Percentiles rank a stretch among this genome's conserved stretches.
phyloP scores from a whole-genome alignment of 2,329 filamentous ascomycete species.

The Trichoderma sp. region DNA sequence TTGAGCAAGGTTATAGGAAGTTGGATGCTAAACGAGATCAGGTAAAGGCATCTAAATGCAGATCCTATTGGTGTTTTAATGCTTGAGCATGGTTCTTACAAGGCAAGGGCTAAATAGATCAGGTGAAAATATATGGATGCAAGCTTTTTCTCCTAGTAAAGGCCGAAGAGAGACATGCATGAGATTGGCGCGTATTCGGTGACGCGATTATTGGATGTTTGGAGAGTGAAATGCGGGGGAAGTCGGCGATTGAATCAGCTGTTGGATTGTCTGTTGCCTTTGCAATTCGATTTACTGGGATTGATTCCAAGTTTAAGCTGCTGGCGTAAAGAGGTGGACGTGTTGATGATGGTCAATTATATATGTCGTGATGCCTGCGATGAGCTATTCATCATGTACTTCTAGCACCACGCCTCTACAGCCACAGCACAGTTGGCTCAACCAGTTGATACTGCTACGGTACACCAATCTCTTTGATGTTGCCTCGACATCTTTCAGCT shows the following conservation, averaged over 20 bases:
- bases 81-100: not conserved
- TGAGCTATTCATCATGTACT: not conserved
- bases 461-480: not conserved
- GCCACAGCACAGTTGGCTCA: not conserved
- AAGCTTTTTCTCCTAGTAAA: not conserved
- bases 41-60: not conserved
- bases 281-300: not conserved
- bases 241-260: conserved; percentile 3
- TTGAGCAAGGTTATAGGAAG: not conserved
- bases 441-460: not conserved
- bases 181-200: not conserved
- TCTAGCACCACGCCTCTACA: not conserved
- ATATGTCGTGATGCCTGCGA: not conserved
- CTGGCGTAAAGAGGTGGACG: too few relatives aligned
- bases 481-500: not conserved
- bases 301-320: not conserved
- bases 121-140: not conserved
- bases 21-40: not conserved
- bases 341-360: not conserved
- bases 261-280: not conserved
- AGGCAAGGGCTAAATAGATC: not conserved
- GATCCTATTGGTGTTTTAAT: too few relatives aligned
- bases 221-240: not conserved
- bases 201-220: not conserved
- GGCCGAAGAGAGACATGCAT: conserved; percentile 18